phyloP scores from a whole-genome alignment of 805 yeast genomes.

The Wickerhamomyces subpelliculosus region DNA sequence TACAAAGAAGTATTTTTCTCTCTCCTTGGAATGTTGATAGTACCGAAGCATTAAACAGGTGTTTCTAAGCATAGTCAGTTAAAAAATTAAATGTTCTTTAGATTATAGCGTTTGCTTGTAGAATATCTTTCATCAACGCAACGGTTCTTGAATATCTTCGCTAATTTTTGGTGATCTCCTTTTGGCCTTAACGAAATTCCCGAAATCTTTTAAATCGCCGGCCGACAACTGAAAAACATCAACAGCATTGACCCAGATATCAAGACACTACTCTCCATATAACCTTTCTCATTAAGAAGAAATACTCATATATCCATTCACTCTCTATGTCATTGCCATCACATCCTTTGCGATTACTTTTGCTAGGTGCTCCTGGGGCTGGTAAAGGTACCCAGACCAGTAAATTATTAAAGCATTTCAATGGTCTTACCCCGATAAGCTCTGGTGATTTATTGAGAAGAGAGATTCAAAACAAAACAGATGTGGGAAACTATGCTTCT shows the following conservation, averaged over 20 bases:
- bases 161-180: neutral
- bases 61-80: constrained; percentile 19
- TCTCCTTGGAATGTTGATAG: constrained; percentile 44
- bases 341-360: constrained; percentile 53
- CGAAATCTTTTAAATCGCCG: neutral
- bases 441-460: constrained; percentile 79
- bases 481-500: constrained; percentile 52
- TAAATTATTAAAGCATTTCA: constrained; percentile 47
- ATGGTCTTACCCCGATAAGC: constrained; percentile 53
- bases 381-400: constrained; percentile 91
- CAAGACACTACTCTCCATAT: too few relatives aligned
- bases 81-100: too few relatives aligned
- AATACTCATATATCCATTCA: too few relatives aligned
- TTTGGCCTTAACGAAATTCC: neutral
- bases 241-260: too few relatives aligned
- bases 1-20: constrained; percentile 64
- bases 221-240: neutral
- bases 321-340: constrained; percentile 6
- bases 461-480: constrained; percentile 50
- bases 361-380: constrained; percentile 92
- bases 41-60: constrained; percentile 19
- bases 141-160: too few relatives aligned
- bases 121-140: too few relatives aligned
- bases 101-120: too few relatives aligned
- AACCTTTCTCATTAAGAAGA: too few relatives aligned